Conservation (phyloP, 2,329 filamentous ascomycete genomes). For the Trichophyton equinum region DNA sequence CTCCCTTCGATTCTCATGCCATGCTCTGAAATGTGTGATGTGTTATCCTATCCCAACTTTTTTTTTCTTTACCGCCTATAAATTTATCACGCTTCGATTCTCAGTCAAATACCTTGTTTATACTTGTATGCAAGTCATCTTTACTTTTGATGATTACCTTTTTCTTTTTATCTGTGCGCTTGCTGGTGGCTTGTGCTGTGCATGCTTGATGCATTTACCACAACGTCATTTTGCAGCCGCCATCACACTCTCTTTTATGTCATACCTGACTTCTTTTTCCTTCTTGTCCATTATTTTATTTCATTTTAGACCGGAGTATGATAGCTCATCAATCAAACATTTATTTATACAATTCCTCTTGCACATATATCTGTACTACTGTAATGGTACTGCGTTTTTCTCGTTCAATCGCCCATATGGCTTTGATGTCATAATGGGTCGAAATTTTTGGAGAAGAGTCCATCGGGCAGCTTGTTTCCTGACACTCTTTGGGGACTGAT, state of each 20-base stretch:
- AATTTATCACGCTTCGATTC: not conserved
- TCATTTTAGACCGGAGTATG: not conserved
- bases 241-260: not conserved
- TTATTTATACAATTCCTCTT: not conserved
- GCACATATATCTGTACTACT: not conserved
- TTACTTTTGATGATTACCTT: not conserved
- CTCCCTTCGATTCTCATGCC: not conserved
- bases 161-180: not conserved
- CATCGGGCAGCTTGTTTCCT: not conserved
- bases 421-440: not conserved
- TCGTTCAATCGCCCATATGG: not conserved
- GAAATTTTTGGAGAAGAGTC: no score
- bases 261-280: not conserved
- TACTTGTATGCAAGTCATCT: not conserved
- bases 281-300: not conserved
- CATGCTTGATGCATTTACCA: not conserved
- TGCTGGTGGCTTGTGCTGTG: not conserved
- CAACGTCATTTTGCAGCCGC: not conserved
- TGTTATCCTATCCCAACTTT: not conserved
- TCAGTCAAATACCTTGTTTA: not conserved
- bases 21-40: slow-evolving; percentile 1
- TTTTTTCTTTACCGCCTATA: not conserved
- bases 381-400: not conserved
- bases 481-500: not conserved
- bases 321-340: not conserved